Base-by-base conservation (phyloP, 2,329 filamentous ascomycete genomes). In the Cladosporium halotolerans region DNA sequence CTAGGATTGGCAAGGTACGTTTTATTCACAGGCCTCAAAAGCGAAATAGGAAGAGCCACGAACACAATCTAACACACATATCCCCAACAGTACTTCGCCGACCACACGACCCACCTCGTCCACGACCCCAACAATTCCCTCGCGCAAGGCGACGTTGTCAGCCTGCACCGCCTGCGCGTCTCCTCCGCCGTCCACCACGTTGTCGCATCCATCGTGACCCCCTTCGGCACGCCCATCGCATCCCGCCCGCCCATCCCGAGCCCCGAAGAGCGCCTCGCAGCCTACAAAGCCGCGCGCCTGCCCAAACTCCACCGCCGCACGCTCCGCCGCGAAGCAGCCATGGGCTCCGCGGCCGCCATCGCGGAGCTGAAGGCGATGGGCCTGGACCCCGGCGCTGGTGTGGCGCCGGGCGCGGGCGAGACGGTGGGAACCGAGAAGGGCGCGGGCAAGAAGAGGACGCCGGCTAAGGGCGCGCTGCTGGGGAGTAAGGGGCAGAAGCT, bases 91-190 rank as follows among this genome's bases (percentile, higher is more conserved):
- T 75, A 79, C 73, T 91, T 86, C 69, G 79, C 83, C 63, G 73
- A 79, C 42, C 79, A 81, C 18, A 75, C 78, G 59, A 79, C 82
- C 60, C 79, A 85, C 66, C 81, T 92, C 31, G 87, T 91, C 36
- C 86, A 89, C 74, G 88, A 93, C 70, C 88, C 88, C 28, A 82
- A 81, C 68, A 80, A 83, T 61, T 89, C 86, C 23, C 78, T 90
- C 36, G 79, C 83, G 54, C 79, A 80, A 47, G 88, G 88, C 65
- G 88, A 93, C 68, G 81, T 92, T 3, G 81, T 93, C 28, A 77
- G 81, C 57, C 86, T 92, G 61, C 81, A 84, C 51, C 78, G 82
- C 57, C 87, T 92, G 62, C 80, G 81, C 49, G 81, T 80, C 6
- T 83, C 81, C 39, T 82, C 82, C 57, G 49, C 48, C 18, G 88